phyloP scores from a whole-genome alignment of 2,329 filamentous ascomycete species.

The Elsinoe necatrix region DNA sequence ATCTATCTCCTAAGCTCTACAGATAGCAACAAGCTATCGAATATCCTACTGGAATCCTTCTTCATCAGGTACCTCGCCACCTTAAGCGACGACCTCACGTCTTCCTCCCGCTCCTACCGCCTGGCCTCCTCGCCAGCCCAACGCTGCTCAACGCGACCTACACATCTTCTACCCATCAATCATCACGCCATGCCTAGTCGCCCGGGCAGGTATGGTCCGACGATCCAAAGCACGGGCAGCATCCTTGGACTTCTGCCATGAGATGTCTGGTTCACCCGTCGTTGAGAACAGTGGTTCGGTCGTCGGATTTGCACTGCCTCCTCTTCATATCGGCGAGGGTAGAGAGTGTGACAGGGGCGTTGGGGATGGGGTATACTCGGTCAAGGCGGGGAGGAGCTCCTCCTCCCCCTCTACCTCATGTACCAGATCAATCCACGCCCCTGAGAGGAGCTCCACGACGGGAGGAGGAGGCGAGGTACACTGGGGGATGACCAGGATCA shows the following conservation, averaged over 20 bases:
- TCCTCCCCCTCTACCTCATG: background rate
- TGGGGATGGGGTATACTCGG: background rate
- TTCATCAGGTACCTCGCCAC: background rate
- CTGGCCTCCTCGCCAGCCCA: background rate
- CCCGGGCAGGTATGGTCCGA: too few species aligned
- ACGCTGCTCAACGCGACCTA: background rate
- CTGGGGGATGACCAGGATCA: too few species aligned
- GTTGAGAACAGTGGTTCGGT: too few species aligned
- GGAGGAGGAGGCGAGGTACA: too few species aligned
- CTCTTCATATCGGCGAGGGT: too few species aligned
- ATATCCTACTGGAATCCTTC: background rate
- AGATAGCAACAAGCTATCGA: constrained; percentile 1
- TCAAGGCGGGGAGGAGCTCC: background rate
- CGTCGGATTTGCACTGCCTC: too few species aligned
- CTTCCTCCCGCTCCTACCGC: background rate
- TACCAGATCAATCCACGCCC: too few species aligned
- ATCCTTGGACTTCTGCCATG: too few species aligned
- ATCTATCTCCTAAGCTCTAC: background rate
- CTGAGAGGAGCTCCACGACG: too few species aligned
- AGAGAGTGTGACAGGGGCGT: too few species aligned
- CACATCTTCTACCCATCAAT: background rate
- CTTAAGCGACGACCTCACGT: background rate
- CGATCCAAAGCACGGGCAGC: too few species aligned
- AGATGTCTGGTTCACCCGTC: too few species aligned
- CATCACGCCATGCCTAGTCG: background rate